A percentile compares a stretch with the other conserved stretches of the same genome.
phyloP scores from a whole-genome alignment of 176 grass and related monocot genomes.

The Carex littledalei region DNA sequence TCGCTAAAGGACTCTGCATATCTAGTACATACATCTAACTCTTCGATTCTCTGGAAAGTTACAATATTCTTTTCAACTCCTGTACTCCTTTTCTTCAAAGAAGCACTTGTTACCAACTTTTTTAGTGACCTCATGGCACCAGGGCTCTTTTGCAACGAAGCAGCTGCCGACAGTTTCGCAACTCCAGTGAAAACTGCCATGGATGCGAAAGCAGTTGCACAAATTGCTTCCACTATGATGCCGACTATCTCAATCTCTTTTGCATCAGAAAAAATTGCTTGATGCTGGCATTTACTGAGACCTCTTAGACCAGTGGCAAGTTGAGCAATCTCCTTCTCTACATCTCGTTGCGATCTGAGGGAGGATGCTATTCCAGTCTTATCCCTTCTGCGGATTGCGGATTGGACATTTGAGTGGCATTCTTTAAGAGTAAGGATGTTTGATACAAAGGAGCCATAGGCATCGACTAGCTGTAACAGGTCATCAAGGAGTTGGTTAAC shows the following conservation, averaged over 20 bases:
- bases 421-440: conserved; percentile 34
- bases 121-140: conserved; percentile 8
- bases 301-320: neutral
- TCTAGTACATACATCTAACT: conserved; percentile 53
- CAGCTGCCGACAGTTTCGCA: conserved; percentile 28
- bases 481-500: conserved; percentile 52
- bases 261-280: neutral
- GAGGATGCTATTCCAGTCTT: conserved; percentile 16
- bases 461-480: conserved; percentile 59
- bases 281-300: neutral
- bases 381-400: conserved; percentile 40
- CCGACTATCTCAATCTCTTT: conserved; percentile 37
- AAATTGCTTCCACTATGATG: conserved; percentile 37
- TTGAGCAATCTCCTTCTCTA: conserved; percentile 41
- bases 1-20: conserved; percentile 48
- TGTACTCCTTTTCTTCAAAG: neutral
- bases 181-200: conserved; percentile 35
- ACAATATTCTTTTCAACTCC: neutral
- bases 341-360: conserved; percentile 31
- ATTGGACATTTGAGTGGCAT: conserved; percentile 30
- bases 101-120: neutral
- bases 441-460: conserved; percentile 53
- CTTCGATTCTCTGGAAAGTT: conserved; percentile 46
- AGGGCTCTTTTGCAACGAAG: neutral
- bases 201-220: conserved; percentile 24